Conservation (phyloP, 495 filamentous ascomycete genomes). For the Paragyromitra xinjiangensis region DNA sequence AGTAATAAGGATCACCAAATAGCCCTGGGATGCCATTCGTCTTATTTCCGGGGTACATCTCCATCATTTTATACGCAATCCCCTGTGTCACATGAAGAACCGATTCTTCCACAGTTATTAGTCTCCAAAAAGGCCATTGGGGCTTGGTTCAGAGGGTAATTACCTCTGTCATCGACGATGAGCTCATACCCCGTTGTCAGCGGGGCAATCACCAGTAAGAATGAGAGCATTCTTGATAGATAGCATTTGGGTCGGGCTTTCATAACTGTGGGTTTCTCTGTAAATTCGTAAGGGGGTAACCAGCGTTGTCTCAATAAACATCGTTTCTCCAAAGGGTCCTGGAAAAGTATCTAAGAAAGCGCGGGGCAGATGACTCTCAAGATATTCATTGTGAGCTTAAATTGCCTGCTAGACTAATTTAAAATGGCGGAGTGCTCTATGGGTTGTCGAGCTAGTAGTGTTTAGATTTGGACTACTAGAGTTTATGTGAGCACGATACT, state of each 20-base stretch:
- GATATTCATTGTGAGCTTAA: background rate
- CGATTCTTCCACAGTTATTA: constrained; percentile 63
- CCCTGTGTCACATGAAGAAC: constrained; percentile 69
- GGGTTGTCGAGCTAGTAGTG: background rate
- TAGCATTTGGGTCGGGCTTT: background rate
- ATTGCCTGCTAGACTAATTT: background rate
- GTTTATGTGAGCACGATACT: background rate
- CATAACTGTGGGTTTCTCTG: constrained; percentile 6
- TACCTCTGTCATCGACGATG: constrained; percentile 36
- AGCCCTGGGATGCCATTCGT: constrained; percentile 69
- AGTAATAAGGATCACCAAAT: constrained; percentile 66
- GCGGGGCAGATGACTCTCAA: background rate
- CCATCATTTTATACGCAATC: constrained; percentile 71
- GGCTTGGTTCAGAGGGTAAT: background rate
- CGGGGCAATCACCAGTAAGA: background rate
- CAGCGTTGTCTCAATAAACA: background rate
- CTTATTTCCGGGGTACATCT: constrained; percentile 72
- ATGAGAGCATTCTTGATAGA: constrained; percentile 9
- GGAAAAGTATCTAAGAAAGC: too few relatives aligned
- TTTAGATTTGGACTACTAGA: constrained; percentile 3
- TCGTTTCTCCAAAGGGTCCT: background rate
- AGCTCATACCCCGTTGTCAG: constrained; percentile 25
- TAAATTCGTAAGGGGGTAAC: background rate
- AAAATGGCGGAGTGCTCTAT: background rate
- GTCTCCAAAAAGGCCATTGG: background rate